Percentiles rank a stretch among this genome's conserved stretches.
These are phyloP conservation scores for Saccharomycopsis sp. DNA, from an alignment of 805 yeast genomes.

Conservation along the genomic window DNA sequence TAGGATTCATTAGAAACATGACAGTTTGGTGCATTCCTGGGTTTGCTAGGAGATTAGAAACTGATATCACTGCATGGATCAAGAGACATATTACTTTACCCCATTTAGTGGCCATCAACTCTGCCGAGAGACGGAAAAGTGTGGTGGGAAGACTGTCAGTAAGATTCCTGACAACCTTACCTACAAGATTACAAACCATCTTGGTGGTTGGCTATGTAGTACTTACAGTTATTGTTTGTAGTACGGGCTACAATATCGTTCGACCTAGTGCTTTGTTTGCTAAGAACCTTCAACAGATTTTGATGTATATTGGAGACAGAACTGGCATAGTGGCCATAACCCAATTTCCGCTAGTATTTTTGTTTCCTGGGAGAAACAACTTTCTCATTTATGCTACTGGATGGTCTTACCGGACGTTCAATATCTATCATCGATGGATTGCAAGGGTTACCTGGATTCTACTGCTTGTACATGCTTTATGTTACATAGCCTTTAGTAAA, in stretches of 20 bases:
- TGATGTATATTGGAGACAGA: slow-evolving; percentile 37
- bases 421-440: slow-evolving; percentile 35
- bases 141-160: slow-evolving; percentile 8
- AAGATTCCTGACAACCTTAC: slow-evolving; percentile 25
- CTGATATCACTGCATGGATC: slow-evolving; percentile 27
- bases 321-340: slow-evolving; percentile 39
- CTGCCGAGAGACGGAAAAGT: slow-evolving; percentile 5
- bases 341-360: slow-evolving; percentile 32
- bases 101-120: slow-evolving; percentile 24
- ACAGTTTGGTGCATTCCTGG: slow-evolving; percentile 33
- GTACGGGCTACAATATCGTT: slow-evolving; percentile 26
- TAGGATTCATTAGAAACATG: slow-evolving; percentile 27
- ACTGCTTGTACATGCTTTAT: slow-evolving; percentile 33
- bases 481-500: slow-evolving; percentile 34
- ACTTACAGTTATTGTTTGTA: slow-evolving; percentile 27
- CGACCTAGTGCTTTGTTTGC: slow-evolving; percentile 30
- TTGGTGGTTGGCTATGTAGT: slow-evolving; percentile 27
- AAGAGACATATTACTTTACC: slow-evolving; percentile 31
- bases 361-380: slow-evolving; percentile 34
- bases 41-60: slow-evolving; percentile 24
- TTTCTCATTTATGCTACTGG: slow-evolving; percentile 30
- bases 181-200: slow-evolving; percentile 31
- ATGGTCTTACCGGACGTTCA: slow-evolving; percentile 31
- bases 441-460: slow-evolving; percentile 36
- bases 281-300: slow-evolving; percentile 26